Evolutionary conservation across 2,329 filamentous ascomycete species (phyloP), one percentile per base, ranked within the genome.

Genomic region (Colletotrichum sp.): DNA sequence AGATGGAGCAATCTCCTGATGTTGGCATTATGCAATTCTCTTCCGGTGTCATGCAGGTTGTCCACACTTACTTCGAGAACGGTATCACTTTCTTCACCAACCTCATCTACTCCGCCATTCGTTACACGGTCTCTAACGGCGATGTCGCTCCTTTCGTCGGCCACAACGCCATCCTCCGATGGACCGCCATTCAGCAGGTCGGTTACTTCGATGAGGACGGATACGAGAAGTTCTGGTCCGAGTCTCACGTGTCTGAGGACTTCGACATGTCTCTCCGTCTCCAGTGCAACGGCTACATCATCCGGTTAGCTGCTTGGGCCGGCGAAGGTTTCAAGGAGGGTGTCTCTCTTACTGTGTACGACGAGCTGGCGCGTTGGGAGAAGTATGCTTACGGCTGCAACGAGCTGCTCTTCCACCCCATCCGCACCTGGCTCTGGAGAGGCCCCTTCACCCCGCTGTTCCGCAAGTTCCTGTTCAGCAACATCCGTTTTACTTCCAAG

Each of bases 331-430:
- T 95, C 88, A 93, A 95, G 82, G 94, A 96, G 82, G 94, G 95
- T 78, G 94, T 96, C 70, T 96, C 94, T 2, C 87, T 96, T 72
- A 96, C 94, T 1, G 94, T 96, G 12, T 96, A 96, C 81, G 94
- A 96, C 84, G 95, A 96, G 84, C 88, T 96, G 75, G 93, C 94
- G 3, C 93, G 94, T 73, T 96, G 95, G 94, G 94, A 96, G 82
- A 96, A 96, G 85, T 96, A 96, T 82, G 95, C 94, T 5, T 96
- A 95, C 80, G 94, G 94, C 48, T 96, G 95, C 85, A 95, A 94
- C 83, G 94, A 96, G 86, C 88, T 96, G 73, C 88, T 96, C 73
- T 96, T 97, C 87, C 90, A 96, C 81, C 95, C 94, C 5, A 87
- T 96, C 76, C 90, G 91, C 76, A 92, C 91, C 79, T 96, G 95